Percentiles rank a stretch among this genome's conserved stretches.
Conservation (phyloP, 805 yeast genomes). For the Candida parachauliodes region DNA sequence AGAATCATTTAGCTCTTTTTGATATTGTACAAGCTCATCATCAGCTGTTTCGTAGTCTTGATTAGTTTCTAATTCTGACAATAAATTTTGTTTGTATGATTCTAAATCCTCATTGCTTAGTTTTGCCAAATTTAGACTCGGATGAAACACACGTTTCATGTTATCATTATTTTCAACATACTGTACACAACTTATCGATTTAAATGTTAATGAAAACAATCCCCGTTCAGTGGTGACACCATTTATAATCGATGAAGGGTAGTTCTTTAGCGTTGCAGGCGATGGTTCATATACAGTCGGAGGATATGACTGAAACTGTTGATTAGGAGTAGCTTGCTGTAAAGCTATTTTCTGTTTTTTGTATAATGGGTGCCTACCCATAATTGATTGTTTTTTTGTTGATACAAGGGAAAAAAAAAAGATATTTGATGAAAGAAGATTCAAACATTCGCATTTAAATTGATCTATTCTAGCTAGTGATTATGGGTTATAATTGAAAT, state of each 20-base stretch:
- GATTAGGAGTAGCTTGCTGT: constrained; percentile 1
- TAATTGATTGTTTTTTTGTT: neutral
- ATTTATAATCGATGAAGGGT: constrained; percentile 32
- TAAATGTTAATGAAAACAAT: constrained; percentile 37
- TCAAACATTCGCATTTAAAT: too few relatives aligned
- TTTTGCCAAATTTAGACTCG: constrained; percentile 12
- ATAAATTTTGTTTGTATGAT: constrained; percentile 16
- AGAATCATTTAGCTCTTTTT: constrained; percentile 10
- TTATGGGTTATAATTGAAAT: constrained; percentile 1
- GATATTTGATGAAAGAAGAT: too few relatives aligned
- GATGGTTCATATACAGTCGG: constrained; percentile 12
- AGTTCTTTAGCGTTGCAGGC: constrained; percentile 13
- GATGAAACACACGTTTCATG: constrained; percentile 23
- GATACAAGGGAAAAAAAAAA: neutral
- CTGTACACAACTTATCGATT: constrained; percentile 33
- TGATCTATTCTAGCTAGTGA: neutral
- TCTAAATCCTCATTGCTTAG: constrained; percentile 13
- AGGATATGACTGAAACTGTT: constrained; percentile 7
- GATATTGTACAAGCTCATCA: constrained; percentile 3
- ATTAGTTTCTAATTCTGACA: constrained; percentile 18
- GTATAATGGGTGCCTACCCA: constrained; percentile 5
- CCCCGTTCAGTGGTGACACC: constrained; percentile 43
- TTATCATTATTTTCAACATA: constrained; percentile 34
- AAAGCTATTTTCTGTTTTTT: constrained; percentile 6
- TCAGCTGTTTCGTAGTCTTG: neutral